Conservation (phyloP, 2,329 filamentous ascomycete genomes). For the Aspergillus latus region DNA sequence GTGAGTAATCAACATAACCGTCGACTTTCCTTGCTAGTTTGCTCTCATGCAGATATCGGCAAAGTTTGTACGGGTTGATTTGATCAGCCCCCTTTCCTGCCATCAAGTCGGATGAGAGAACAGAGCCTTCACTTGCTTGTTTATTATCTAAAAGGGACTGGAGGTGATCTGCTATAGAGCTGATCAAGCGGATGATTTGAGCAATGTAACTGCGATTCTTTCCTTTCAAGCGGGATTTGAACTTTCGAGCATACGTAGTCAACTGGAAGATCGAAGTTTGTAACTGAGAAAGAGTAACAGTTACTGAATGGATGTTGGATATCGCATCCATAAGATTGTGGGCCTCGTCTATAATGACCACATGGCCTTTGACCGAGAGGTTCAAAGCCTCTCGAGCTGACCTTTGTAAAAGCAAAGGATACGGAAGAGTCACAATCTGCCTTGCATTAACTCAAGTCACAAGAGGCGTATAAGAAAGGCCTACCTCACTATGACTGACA, state of each 20-base stretch:
- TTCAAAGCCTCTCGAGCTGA: conserved; percentile 83
- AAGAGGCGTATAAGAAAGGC: conserved; percentile 15
- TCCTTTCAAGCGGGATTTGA: conserved; percentile 83
- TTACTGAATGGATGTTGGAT: conserved; percentile 77
- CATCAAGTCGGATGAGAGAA: conserved; percentile 71
- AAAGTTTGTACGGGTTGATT: conserved; percentile 87
- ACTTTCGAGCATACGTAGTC: conserved; percentile 78
- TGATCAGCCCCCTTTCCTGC: conserved; percentile 86
- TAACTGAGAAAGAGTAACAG: conserved; percentile 71
- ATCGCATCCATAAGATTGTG: conserved; percentile 98
- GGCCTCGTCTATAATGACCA: conserved; percentile 96
- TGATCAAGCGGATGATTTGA: conserved; percentile 78
- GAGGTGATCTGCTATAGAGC: conserved; percentile 72
- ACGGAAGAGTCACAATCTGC: conserved; percentile 83
- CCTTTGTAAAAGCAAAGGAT: conserved; percentile 83
- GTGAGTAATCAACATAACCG: conserved; percentile 70
- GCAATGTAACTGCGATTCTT: conserved; percentile 90
- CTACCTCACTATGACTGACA: conserved; percentile 73
- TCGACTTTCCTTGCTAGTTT: conserved; percentile 94
- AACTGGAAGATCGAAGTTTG: conserved; percentile 72
- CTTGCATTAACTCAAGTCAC: conserved; percentile 10
- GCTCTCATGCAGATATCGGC: conserved; percentile 84
- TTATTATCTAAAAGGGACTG: conserved; percentile 47
- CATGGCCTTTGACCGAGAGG: conserved; percentile 79
- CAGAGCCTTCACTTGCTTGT: conserved; percentile 61